These are phyloP conservation scores for Juglanconis oblonga DNA, from an alignment of 2,329 filamentous ascomycete genomes.

Conservation along the genomic window DNA sequence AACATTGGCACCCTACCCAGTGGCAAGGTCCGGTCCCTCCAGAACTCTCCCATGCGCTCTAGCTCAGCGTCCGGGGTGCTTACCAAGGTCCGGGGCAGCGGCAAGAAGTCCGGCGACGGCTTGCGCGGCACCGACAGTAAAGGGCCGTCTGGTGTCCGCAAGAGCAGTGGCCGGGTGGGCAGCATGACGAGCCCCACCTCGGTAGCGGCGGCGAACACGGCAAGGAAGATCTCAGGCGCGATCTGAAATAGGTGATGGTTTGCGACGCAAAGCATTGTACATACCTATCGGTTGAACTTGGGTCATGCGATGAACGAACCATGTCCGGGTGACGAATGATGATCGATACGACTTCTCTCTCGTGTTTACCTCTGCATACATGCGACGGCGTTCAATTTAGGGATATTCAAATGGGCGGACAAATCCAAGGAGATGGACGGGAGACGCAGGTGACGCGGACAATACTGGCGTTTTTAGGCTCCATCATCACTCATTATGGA, in stretches of 20 bases:
- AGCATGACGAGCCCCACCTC: constrained; percentile 47
- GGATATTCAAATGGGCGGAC: constrained; percentile 1
- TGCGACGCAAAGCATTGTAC: not conserved
- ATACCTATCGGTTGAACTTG: not conserved
- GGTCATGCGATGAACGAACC: constrained; percentile 3
- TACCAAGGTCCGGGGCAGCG: constrained; percentile 58
- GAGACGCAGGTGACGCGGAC: not conserved
- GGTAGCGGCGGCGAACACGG: constrained; percentile 42
- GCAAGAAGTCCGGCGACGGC: constrained; percentile 38
- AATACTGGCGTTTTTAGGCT: not conserved
- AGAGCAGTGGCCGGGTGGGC: constrained; percentile 64
- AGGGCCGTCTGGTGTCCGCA: constrained; percentile 55
- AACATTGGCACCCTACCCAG: constrained; percentile 54
- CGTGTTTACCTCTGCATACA: constrained; percentile 17
- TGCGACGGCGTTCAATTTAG: constrained; percentile 4
- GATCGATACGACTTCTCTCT: constrained; percentile 18
- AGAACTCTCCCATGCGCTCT: constrained; percentile 50
- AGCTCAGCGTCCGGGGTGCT: constrained; percentile 54
- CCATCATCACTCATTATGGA: not conserved
- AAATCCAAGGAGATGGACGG: not conserved
- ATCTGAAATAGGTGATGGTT: not conserved
- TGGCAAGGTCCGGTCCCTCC: constrained; percentile 48
- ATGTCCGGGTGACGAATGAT: constrained; percentile 18
- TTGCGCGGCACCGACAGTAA: constrained; percentile 40
- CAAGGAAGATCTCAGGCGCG: constrained; percentile 51